Percentiles rank a stretch among this genome's conserved stretches.
Conservation (phyloP, 2,329 filamentous ascomycete species). For the Cladosporium velox region DNA sequence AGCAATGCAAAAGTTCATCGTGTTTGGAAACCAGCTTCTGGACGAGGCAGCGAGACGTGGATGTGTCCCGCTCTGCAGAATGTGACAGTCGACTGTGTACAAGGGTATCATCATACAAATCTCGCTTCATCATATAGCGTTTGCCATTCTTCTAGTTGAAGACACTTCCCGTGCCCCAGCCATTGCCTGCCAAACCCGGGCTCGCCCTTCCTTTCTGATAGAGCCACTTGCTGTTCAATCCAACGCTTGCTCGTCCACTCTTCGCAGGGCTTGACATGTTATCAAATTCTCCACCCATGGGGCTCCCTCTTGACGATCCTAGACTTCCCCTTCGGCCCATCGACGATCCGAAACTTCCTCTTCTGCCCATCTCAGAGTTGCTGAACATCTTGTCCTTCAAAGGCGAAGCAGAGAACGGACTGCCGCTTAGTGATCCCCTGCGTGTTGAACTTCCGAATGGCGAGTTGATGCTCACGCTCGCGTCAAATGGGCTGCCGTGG, state of each 20-base stretch:
- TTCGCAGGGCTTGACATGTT: constrained; percentile 33
- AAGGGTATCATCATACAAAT: constrained; percentile 14
- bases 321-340: constrained; percentile 51
- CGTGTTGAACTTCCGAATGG: constrained; percentile 11
- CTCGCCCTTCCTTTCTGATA: constrained; percentile 75
- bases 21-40: too few species aligned
- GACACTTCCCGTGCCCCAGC: constrained; percentile 26
- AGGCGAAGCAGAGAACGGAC: constrained; percentile 45
- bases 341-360: constrained; percentile 58
- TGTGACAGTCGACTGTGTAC: neutral
- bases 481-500: constrained; percentile 40
- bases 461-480: neutral
- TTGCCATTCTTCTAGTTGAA: constrained; percentile 16
- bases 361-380: constrained; percentile 39
- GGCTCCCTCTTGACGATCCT: constrained; percentile 53
- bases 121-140: neutral
- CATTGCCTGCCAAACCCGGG: constrained; percentile 41
- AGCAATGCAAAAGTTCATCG: too few species aligned
- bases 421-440: constrained; percentile 14
- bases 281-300: constrained; percentile 41
- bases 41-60: too few species aligned
- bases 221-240: constrained; percentile 89
- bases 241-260: constrained; percentile 62
- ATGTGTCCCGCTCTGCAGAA: too few species aligned
- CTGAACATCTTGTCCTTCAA: constrained; percentile 69